These are phyloP conservation scores for Brassica cretica DNA, from an alignment of 345 rosid species.

Conservation along the genomic window DNA sequence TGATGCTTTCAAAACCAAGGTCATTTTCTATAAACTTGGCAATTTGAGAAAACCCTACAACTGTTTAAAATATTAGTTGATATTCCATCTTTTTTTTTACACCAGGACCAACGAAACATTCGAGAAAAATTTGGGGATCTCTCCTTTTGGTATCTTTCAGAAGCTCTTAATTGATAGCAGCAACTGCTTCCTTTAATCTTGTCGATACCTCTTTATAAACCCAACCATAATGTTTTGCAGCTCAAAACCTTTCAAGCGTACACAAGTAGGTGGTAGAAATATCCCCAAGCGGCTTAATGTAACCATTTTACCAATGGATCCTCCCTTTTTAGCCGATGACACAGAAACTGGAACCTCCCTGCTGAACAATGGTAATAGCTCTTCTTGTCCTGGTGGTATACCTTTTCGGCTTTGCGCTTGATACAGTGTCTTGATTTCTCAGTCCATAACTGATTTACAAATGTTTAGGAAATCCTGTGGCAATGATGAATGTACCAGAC, in stretches of 20 bases:
- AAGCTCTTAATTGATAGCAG: neutral
- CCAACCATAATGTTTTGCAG: slow-evolving; percentile 51
- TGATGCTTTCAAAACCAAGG: slow-evolving; percentile 74
- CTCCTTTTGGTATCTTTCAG: slow-evolving; percentile 63
- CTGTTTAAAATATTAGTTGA: neutral
- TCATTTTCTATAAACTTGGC: slow-evolving; percentile 41
- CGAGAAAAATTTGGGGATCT: slow-evolving; percentile 55
- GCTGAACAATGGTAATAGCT: slow-evolving; percentile 56
- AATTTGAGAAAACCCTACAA: slow-evolving; percentile 10
- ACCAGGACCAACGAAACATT: slow-evolving; percentile 60
- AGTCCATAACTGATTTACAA: slow-evolving; percentile 43
- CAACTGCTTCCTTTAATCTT: neutral
- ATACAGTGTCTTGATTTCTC: slow-evolving; percentile 9
- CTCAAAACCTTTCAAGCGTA: slow-evolving; percentile 57
- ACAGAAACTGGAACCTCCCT: slow-evolving; percentile 39
- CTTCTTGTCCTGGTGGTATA: neutral
- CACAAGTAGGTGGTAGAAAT: slow-evolving; percentile 42
- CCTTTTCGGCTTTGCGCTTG: slow-evolving; percentile 3
- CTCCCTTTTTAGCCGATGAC: slow-evolving; percentile 47
- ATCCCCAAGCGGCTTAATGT: slow-evolving; percentile 47
- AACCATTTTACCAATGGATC: slow-evolving; percentile 64
- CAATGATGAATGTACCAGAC: slow-evolving; percentile 57
- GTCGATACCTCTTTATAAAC: neutral
- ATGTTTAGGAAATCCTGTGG: slow-evolving; percentile 47
- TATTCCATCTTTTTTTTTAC: slow-evolving; percentile 23